Base-by-base conservation (phyloP, 2,329 filamentous ascomycete genomes). In the Penicillium rolfsii region DNA sequence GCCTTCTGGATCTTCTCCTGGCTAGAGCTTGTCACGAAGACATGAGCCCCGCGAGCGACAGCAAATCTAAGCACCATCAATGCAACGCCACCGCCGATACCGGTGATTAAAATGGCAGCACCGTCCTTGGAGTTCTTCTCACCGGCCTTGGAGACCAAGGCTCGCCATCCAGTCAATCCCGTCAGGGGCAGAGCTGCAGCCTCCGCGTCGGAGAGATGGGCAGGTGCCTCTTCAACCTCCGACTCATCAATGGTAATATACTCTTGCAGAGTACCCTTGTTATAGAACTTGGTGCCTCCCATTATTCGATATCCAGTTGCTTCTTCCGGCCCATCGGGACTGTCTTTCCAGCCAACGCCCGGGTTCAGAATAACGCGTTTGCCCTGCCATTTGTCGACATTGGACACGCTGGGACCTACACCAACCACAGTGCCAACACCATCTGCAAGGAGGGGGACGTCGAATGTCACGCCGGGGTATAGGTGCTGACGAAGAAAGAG, bases 401-500 rank as follows among this genome's bases (percentile, higher is more conserved):
- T 65, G 7, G 70, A 74, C 30, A 83, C 76, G 2, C 79, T 78
- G 1, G 84, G 75, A 12, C 91, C 91, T 3, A 87, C 79, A 4
- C 82, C 80, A 33, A 88, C 83, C 4, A 98, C 91, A 59, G 85
- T 80, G 57, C 93, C 94, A 68, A 85, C 88, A 65, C 91, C 94
- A 74, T 98, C 94, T 62, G 93, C 87, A 28, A 96, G 84, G 45
- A 98, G 80, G 0, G 94, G 91, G 5, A 88, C 82, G 61, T 85
- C 84, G 76, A 96, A 96, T 12, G 90, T 89, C 56, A 92, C 89
- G 68, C 86, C 89, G 0, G 94, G 94, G 81, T 98, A 98, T 43
- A 96, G 87, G 73, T 93, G 89, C 76, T 95, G 93, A 57, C 94
- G 91, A 77, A 96, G 90, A 81, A 97, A 98, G 68, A 96, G 87